Base-by-base conservation (phyloP, 768 basidiomycete species). In the Suillus americanus region DNA sequence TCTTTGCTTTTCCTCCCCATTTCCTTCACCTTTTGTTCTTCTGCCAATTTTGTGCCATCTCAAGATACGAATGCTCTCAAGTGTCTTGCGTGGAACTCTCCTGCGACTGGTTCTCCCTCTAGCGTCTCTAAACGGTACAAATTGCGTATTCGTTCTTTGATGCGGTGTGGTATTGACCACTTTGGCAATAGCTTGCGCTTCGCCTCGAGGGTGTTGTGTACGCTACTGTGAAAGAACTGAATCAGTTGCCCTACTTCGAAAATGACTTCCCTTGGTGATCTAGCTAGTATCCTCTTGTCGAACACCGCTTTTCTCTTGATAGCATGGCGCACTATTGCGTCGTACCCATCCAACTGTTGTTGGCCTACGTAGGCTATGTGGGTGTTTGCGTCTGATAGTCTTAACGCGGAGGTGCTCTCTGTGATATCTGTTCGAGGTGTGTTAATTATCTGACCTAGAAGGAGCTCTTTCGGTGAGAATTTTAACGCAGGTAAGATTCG, bases 221-320 rank as follows among this genome's bases (percentile, higher is more conserved):
- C 66, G 25, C 70, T 66, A 23, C 64, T 74, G 5, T 69, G 62
- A 33, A 72, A 74, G 0, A 78, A 64, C 63, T 79, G 78, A 8
- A 77, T 74, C 0, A 80, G 69, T 20, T 77, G 59, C 1, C 78
- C 75, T 16, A 13, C 12, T 6, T 41, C 0, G 65, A 78, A 79
- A 2, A 63, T 53, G 3, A 75, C 71, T n/a, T 67, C 72, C 3
- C 73, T 62, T 2, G 65, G 46, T 0, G 38, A 41, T 14, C 30
- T 45, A 1, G 9, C 37, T 14, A 68, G 16, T 0, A 79, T 72
- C 13, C 64, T 60, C 35, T 60, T 51, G 64, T 79, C 74, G 46
- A 78, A 80, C 0, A 48, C 67, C 1, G 28, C 61, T 53, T 78
- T 79, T 10, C 72, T n/a, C 20, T 62, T 57, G 13, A 63, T 16